Evolutionary conservation across 176 grass and related monocot species (phyloP).

Genomic region (Melocanna baccifera): DNA sequence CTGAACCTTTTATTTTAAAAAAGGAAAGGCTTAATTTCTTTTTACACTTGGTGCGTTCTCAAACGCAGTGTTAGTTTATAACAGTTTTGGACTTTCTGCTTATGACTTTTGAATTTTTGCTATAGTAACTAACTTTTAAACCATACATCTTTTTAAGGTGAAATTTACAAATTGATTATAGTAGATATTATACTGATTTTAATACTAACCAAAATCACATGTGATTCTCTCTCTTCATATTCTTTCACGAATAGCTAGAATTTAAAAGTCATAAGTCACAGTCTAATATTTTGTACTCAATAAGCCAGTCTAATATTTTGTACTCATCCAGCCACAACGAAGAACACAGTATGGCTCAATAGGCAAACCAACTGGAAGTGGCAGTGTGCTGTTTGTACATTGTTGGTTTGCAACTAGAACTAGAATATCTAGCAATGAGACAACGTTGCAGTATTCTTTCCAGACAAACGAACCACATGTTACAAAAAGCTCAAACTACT

Average conservation of each 20-base stretch:
- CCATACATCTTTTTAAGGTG: too few species aligned
- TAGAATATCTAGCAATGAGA: background rate
- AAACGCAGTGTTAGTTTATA: background rate
- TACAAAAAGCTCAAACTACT: slow-evolving; percentile 14
- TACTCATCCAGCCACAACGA: background rate
- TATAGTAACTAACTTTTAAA: too few species aligned
- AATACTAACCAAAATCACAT: too few species aligned
- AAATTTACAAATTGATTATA: too few species aligned
- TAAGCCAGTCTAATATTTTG: too few species aligned
- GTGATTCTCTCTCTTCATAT: too few species aligned
- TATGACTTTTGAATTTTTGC: too few species aligned
- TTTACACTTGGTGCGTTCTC: background rate
- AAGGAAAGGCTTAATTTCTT: background rate
- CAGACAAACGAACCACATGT: background rate
- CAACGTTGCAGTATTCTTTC: background rate
- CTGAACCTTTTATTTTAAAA: background rate
- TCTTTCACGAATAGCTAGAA: too few species aligned
- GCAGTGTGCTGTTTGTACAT: background rate
- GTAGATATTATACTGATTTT: too few species aligned
- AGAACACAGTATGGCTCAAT: background rate
- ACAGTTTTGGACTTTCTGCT: too few species aligned
- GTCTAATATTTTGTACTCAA: too few species aligned
- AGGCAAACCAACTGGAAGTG: background rate
- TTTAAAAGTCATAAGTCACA: too few species aligned
- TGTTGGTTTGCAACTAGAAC: background rate